A percentile compares a stretch with the other conserved stretches of the same genome.
These are phyloP conservation scores for Agaricus subrufescens DNA, from an alignment of 768 basidiomycete species.

Conservation along the genomic window DNA sequence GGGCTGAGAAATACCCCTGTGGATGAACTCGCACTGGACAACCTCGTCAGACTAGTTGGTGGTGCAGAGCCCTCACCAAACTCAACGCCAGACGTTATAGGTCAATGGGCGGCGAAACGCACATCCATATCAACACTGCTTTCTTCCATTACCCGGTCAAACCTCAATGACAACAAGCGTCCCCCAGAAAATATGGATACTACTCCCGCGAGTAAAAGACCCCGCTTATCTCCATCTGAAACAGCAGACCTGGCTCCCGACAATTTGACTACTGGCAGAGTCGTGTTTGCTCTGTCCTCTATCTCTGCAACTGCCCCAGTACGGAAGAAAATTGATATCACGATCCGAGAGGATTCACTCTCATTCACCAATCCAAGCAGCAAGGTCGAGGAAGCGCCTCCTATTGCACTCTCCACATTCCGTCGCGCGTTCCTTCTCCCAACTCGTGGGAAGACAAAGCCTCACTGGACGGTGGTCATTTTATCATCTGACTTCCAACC, in stretches of 20 bases:
- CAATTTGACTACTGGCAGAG: constrained; percentile 30
- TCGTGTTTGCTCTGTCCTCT: constrained; percentile 55
- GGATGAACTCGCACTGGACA: constrained; percentile 33
- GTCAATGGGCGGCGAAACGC: constrained; percentile 37
- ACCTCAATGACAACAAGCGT: constrained; percentile 22
- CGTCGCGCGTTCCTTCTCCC: constrained; percentile 67
- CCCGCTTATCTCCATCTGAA: constrained; percentile 20
- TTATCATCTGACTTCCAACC: constrained; percentile 44
- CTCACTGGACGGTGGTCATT: constrained; percentile 70
- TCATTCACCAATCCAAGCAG: constrained; percentile 48
- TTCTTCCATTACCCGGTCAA: constrained; percentile 19
- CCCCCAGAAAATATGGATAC: constrained; percentile 31
- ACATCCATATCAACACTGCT: constrained; percentile 23
- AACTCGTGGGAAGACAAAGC: constrained; percentile 66
- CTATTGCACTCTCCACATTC: constrained; percentile 44
- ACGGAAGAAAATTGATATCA: constrained; percentile 72
- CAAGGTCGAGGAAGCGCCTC: constrained; percentile 38
- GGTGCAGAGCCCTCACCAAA: constrained; percentile 34
- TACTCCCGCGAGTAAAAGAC: constrained; percentile 27
- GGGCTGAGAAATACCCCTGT: constrained; percentile 18
- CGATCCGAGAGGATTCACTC: constrained; percentile 46
- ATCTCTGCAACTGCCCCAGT: constrained; percentile 70
- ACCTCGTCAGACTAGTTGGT: constrained; percentile 35
- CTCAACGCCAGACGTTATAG: constrained; percentile 20
- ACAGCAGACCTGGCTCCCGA: constrained; percentile 6